Evolutionary conservation across 495 filamentous ascomycete genomes (phyloP), one percentile per base, ranked within the genome.

Genomic region (Trichoderma reesei): DNA sequence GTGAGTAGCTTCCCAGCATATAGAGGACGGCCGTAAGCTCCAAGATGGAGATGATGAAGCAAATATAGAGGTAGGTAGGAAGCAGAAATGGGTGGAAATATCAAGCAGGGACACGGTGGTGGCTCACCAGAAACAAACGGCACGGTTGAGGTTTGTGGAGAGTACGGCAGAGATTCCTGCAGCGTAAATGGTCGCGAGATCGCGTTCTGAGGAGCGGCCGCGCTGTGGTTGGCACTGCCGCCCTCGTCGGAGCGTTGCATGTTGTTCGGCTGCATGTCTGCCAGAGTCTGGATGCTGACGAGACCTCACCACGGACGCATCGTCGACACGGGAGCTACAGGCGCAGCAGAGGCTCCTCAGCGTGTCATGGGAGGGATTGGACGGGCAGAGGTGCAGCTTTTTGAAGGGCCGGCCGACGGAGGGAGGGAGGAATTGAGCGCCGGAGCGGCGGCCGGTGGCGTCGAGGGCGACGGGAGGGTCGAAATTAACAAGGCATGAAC

Each of bases 101-200:
- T 61, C 59, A 9, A 64, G 67, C 18, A 63, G 65, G 48, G 66
- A n/a, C 41, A 44, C 16, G 41, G 54, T 42, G 51, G 33, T 61
- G 65, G 60, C 72, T 66, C 78, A 96, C 94, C 87, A 65, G 93
- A 80, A 66, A 86, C 86, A 75, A 97, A 96, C 5, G 95, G 88
- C 61, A 92, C 83, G 63, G 96, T 85, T 31, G 91, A 95, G 31
- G 90, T 91, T 73, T 97, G 87, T 3, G 94, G 92, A 16, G 95
- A 93, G 75, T 88, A 96, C 41, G 91, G 90, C 51, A 99, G 78
- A 10, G 93, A 93, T 70, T 98, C 90, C 64, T 90, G 85, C 13
- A 98, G 86, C 2, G 75, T 75, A 67, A 83, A 78, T 0, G 79
- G 76, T 59, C 73, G 68, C 3, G 71, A 64, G 56, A 68, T 68